phyloP scores from a whole-genome alignment of 768 basidiomycete genomes.

The Podaxis sp. region DNA sequence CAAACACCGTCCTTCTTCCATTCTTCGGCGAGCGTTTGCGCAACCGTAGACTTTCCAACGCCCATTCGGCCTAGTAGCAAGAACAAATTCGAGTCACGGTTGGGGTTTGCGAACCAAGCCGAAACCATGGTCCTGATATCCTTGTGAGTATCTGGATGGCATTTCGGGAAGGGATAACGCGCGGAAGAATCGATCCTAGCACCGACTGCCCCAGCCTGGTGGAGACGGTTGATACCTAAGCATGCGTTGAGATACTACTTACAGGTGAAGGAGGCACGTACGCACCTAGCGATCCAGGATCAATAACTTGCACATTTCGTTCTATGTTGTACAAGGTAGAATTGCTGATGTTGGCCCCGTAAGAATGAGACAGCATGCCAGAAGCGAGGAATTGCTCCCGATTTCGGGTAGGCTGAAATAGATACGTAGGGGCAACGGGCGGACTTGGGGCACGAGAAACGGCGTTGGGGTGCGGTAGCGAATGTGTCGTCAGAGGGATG shows the following conservation, averaged over 20 bases:
- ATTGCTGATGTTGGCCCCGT: background rate
- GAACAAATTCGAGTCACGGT: background rate
- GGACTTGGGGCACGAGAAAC: too few species aligned
- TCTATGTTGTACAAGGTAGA: background rate
- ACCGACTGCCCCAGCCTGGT: background rate
- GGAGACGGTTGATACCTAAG: background rate
- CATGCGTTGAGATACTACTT: background rate
- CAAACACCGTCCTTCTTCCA: background rate
- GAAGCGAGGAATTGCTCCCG: too few species aligned
- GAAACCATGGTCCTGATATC: background rate
- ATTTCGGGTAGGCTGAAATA: too few species aligned
- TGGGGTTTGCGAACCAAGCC: background rate
- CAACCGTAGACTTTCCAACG: slow-evolving; percentile 13
- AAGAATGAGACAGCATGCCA: too few species aligned
- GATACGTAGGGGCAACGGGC: too few species aligned
- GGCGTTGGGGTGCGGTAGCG: too few species aligned
- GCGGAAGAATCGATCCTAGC: background rate
- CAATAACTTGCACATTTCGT: background rate
- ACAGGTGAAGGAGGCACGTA: too few species aligned
- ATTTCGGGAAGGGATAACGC: background rate
- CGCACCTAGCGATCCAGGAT: background rate
- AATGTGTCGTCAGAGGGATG: too few species aligned
- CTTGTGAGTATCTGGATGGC: background rate
- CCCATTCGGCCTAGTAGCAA: slow-evolving; percentile 12
- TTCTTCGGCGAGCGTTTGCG: slow-evolving; percentile 3